phyloP scores from a whole-genome alignment of 2,329 filamentous ascomycete species.

The Exophiala aquamarina region DNA sequence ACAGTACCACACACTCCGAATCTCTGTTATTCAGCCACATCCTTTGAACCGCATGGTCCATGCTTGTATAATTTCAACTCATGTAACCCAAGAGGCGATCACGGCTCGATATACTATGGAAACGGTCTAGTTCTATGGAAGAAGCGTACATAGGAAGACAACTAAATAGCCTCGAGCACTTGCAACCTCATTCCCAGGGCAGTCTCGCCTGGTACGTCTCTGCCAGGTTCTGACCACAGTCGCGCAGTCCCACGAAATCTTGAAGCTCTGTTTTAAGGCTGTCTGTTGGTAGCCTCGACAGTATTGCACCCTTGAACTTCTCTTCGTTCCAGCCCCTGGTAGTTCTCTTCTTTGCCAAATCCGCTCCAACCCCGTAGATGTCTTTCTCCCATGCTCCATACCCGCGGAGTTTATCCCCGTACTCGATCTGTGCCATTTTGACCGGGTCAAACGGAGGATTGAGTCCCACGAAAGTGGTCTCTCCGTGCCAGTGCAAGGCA shows the following conservation, averaged over 20 bases:
- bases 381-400: constrained; percentile 41
- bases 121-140: background rate
- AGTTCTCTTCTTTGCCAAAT: constrained; percentile 37
- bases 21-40: no score
- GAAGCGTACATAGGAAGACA: no score
- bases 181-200: no score
- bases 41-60: no score
- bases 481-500: constrained; percentile 52
- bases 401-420: constrained; percentile 30
- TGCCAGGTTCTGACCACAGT: no score
- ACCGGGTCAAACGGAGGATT: constrained; percentile 55
- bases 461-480: constrained; percentile 59
- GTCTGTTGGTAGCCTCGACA: background rate
- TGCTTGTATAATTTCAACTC: no score
- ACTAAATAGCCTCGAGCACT: no score
- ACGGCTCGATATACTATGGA: background rate
- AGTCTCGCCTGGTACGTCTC: no score
- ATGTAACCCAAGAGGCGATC: no score
- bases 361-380: constrained; percentile 37
- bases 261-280: background rate
- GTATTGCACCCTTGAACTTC: constrained; percentile 9
- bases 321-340: constrained; percentile 39
- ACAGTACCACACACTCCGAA: background rate
- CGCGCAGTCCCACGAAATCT: no score
- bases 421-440: constrained; percentile 27